phyloP scores from a whole-genome alignment of 2,329 filamentous ascomycete genomes.

The Trichoderma lentiforme region DNA sequence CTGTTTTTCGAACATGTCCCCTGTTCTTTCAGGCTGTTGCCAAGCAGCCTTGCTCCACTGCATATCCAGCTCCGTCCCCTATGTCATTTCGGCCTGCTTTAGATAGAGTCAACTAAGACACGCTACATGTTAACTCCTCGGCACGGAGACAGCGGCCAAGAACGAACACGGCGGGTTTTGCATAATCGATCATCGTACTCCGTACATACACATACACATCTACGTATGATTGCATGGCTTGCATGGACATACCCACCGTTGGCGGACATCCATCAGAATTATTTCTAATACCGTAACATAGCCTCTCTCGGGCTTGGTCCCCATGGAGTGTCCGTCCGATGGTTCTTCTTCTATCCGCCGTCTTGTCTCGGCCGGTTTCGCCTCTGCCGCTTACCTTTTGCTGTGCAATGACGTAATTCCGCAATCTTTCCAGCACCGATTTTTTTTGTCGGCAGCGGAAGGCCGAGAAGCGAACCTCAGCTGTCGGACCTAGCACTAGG shows the following conservation, averaged over 20 bases:
- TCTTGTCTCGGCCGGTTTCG: background rate
- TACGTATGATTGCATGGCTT: background rate
- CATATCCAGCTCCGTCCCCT: background rate
- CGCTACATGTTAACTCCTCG: background rate
- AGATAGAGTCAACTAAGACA: background rate
- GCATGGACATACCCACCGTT: background rate
- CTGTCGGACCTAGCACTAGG: background rate
- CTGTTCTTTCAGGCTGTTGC: background rate
- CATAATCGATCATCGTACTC: background rate
- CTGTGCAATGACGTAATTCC: slow-evolving; percentile 9
- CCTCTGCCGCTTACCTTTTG: background rate
- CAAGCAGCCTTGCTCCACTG: background rate
- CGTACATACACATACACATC: background rate
- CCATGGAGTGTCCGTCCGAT: slow-evolving; percentile 6
- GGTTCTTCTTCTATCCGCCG: background rate
- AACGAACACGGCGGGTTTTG: background rate
- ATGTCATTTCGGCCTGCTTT: background rate
- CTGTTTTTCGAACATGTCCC: background rate
- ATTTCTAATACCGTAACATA: background rate
- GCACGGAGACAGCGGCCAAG: background rate
- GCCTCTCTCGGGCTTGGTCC: background rate
- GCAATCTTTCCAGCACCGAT: background rate
- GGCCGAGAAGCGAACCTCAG: background rate
- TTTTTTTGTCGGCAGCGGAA: background rate
- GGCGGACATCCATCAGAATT: background rate